These are phyloP conservation scores for Dactylellina drechsleri DNA, from an alignment of 2,329 filamentous ascomycete genomes.

Conservation along the genomic window DNA sequence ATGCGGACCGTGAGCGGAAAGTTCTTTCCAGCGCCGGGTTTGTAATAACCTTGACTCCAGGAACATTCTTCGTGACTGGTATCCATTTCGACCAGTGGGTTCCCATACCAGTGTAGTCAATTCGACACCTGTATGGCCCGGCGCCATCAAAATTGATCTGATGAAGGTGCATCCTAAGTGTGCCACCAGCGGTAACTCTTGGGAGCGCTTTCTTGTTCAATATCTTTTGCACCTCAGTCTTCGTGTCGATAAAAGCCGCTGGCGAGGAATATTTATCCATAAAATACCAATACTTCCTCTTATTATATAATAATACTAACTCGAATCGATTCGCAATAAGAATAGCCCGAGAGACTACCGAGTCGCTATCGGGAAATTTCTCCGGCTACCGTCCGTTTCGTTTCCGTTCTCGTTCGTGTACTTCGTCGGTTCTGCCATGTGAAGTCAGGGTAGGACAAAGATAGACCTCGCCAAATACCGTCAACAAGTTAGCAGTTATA, in stretches of 20 bases:
- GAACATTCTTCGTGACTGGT: conserved; percentile 13
- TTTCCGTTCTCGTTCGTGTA: too few relatives aligned
- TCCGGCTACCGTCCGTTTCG: too few relatives aligned
- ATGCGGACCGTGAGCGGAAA: conserved; percentile 11
- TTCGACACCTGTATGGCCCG: conserved; percentile 26
- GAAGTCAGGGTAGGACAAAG: too few relatives aligned
- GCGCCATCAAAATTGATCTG: conserved; percentile 30
- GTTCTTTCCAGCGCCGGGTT: neutral
- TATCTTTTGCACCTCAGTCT: neutral
- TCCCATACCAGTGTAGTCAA: conserved; percentile 12
- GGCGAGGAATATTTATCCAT: neutral
- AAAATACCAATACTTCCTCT: neutral
- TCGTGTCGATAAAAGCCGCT: neutral
- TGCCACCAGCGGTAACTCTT: conserved; percentile 3
- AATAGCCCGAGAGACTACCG: too few relatives aligned
- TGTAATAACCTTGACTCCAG: neutral
- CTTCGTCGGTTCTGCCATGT: too few relatives aligned
- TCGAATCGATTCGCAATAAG: too few relatives aligned
- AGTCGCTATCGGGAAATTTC: too few relatives aligned
- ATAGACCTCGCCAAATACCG: too few relatives aligned
- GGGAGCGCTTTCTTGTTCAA: neutral
- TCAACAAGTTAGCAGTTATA: too few relatives aligned
- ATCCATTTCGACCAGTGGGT: neutral
- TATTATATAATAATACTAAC: neutral
- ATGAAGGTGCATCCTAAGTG: conserved; percentile 20